Evolutionary conservation across 441 rosid genomes (phyloP).

Genomic region (Arabidopsis lyrata): DNA sequence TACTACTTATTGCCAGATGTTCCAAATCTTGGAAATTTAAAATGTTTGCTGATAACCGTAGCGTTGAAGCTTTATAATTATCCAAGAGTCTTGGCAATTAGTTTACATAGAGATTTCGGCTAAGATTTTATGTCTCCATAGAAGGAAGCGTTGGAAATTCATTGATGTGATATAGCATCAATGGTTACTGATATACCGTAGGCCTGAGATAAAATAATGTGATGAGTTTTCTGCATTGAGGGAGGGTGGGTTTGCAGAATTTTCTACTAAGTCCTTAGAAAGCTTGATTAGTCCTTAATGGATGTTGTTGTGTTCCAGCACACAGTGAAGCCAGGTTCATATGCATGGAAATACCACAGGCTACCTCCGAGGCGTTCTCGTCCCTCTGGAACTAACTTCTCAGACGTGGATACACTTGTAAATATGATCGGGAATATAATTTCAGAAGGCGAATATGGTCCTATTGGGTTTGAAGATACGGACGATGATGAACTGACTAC

Average conservation of each 20-base stretch:
- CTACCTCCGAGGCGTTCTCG: slow-evolving; percentile 67
- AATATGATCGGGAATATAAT: slow-evolving; percentile 57
- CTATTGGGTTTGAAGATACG: slow-evolving; percentile 56
- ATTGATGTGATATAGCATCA: slow-evolving; percentile 12
- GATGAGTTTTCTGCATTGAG: slow-evolving; percentile 31
- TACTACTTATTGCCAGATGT: slow-evolving; percentile 22
- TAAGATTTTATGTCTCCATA: slow-evolving; percentile 7
- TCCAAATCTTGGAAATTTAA: not conserved
- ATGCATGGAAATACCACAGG: slow-evolving; percentile 70
- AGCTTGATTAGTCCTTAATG: slow-evolving; percentile 59
- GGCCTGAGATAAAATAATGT: slow-evolving; percentile 15
- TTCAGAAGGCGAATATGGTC: slow-evolving; percentile 55
- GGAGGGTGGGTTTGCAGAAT: slow-evolving; percentile 28
- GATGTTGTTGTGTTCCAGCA: slow-evolving; percentile 76
- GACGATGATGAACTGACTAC: slow-evolving; percentile 55
- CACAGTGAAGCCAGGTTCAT: slow-evolving; percentile 83
- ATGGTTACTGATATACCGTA: slow-evolving; percentile 39
- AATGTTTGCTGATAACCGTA: slow-evolving; percentile 2
- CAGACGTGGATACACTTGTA: slow-evolving; percentile 56
- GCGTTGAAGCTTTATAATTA: not conserved
- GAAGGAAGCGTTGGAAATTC: slow-evolving; percentile 22
- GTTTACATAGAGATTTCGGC: slow-evolving; percentile 10
- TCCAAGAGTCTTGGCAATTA: slow-evolving; percentile 5
- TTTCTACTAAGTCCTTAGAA: slow-evolving; percentile 44
- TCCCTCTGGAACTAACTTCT: slow-evolving; percentile 46